Base-by-base conservation (phyloP, 441 rosid species). In the Breynia disticha region DNA sequence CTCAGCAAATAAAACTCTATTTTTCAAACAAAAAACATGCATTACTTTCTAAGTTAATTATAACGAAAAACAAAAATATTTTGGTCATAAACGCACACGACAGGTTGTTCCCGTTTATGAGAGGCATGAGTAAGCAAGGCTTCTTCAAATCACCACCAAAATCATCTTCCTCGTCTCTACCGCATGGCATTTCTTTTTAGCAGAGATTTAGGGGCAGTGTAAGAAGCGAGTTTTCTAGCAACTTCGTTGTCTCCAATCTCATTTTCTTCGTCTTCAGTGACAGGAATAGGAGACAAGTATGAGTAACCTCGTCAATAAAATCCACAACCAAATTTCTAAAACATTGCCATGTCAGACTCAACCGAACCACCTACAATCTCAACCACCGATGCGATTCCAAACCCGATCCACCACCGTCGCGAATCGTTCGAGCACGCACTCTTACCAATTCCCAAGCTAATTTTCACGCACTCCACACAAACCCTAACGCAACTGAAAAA, bases 391-490 rank as follows among this genome's bases (percentile, higher is more conserved):
- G 67, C 79, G 2, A 9, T 28, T 28, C 35, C 35, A 4, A 28
- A 28, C 39, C 55, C 73, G 20, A 72, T 94, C 77, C 94, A 77
- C 57, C 95, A 87, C 0, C 76, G 95, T 15, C 84, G 96, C 13
- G 99, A 82, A 64, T 82, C 95, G 13, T 94, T 90, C 70, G 99
- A 87, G 79, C 83, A 90, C 64, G 97, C 95, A 0, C 90, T 90
- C 61, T 81, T 94, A 50, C 96, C 94, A 54, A 87, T 94, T 70
- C 90, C 84, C 62, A 94, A 90, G 73, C 91, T 94, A 61, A 78
- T 83, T 49, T 87, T 85, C 59, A 58, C 85, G 28, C 97, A 94
- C 82, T 94, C 90, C 52, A 81, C 76, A 59, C 91, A 79, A 69
- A 71, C 81, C 66, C 84, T 90, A 47, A 72, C 68, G 19, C 86